A percentile compares a stretch with the other conserved stretches of the same genome.
Conservation (phyloP, 2,329 filamentous ascomycete genomes). For the Aureobasidium namibiae region DNA sequence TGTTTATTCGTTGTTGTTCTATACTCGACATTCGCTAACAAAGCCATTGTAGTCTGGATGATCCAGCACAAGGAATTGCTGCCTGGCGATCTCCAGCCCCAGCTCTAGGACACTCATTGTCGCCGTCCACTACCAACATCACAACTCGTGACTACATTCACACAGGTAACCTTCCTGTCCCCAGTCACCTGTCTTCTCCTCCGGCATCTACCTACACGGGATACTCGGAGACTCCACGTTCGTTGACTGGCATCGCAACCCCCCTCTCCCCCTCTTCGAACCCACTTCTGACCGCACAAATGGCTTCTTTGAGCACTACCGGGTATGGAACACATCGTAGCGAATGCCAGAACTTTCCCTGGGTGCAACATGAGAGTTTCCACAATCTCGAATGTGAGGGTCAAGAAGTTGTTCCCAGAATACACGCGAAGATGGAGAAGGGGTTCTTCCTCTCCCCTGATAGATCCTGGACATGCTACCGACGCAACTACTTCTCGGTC, state of each 20-base stretch:
- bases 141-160: constrained; percentile 15
- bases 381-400: constrained; percentile 57
- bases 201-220: constrained; percentile 20
- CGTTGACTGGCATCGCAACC: constrained; percentile 18
- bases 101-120: constrained; percentile 15
- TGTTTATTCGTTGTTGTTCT: constrained; percentile 16
- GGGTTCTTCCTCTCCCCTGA: constrained; percentile 70
- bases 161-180: constrained; percentile 23
- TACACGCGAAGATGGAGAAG: constrained; percentile 76
- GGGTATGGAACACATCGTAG: constrained; percentile 21
- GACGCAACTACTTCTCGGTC: constrained; percentile 85
- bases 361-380: constrained; percentile 40
- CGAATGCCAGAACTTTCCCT: constrained; percentile 35
- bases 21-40: constrained; percentile 17
- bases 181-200: constrained; percentile 22
- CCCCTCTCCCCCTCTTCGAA: constrained; percentile 17
- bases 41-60: constrained; percentile 6
- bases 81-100: constrained; percentile 19
- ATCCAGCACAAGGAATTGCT: constrained; percentile 18
- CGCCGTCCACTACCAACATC: neutral
- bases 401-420: constrained; percentile 57
- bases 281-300: constrained; percentile 16
- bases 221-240: constrained; percentile 26
- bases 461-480: constrained; percentile 83
- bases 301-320: constrained; percentile 21